phyloP scores from a whole-genome alignment of 768 basidiomycete genomes.

The Mycena albidolilacea region DNA sequence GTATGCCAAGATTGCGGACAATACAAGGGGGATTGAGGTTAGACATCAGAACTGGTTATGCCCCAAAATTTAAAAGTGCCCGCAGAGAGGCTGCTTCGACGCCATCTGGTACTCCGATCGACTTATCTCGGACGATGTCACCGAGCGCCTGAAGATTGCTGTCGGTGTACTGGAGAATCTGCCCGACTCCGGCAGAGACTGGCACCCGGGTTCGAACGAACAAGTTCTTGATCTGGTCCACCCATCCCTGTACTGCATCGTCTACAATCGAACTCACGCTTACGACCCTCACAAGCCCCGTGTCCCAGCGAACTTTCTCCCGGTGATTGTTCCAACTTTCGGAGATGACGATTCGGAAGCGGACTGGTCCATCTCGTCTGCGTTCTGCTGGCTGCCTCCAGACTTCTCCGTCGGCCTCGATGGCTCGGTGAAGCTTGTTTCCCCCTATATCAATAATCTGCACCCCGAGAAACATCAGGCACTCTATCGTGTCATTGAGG shows the following conservation, averaged over 20 bases:
- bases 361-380: conserved; percentile 6
- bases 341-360: not conserved
- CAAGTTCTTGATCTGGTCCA: conserved; percentile 9
- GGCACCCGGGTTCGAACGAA: conserved; percentile 47
- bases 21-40: conserved; percentile 33
- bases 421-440: conserved; percentile 26
- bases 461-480: conserved; percentile 12
- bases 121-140: conserved; percentile 35
- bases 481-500: conserved; percentile 29
- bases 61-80: not conserved
- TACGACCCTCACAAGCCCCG: conserved; percentile 7
- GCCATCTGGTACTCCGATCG: conserved; percentile 41
- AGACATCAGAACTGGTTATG: not conserved
- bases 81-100: conserved; percentile 34
- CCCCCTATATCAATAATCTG: conserved; percentile 36
- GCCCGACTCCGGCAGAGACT: conserved; percentile 43
- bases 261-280: conserved; percentile 40
- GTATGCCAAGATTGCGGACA: conserved; percentile 31
- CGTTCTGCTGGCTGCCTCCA: conserved; percentile 30
- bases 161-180: conserved; percentile 39
- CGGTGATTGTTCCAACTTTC: not conserved
- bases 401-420: conserved; percentile 25
- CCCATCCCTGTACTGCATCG: conserved; percentile 25
- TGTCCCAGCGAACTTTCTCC: not conserved
- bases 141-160: conserved; percentile 21